These are phyloP conservation scores for Suillus fuscotomentosus DNA, from an alignment of 768 basidiomycete species.

Conservation along the genomic window DNA sequence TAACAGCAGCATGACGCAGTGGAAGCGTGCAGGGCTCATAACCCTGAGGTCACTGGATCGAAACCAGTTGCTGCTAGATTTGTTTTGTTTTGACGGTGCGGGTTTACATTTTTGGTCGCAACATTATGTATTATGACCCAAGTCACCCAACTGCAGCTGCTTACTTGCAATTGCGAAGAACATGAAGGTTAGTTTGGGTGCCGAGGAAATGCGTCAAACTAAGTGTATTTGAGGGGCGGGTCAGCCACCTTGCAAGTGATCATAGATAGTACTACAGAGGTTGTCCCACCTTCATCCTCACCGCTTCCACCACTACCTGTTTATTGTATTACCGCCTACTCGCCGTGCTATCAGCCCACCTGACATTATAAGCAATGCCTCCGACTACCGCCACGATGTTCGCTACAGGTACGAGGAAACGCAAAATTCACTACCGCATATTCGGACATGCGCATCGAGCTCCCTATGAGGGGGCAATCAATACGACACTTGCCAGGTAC, in stretches of 20 bases:
- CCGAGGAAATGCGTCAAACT: background rate
- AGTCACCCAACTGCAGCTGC: background rate
- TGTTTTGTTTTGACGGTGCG: background rate
- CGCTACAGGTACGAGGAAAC: background rate
- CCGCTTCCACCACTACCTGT: background rate
- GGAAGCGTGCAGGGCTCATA: constrained; percentile 60
- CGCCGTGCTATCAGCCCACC: background rate
- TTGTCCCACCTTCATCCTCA: background rate
- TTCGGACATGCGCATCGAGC: background rate
- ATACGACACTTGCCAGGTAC: background rate
- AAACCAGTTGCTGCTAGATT: constrained; percentile 58
- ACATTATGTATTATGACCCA: no score
- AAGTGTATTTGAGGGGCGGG: background rate
- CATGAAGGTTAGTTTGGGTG: background rate
- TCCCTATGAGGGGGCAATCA: background rate
- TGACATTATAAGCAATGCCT: background rate
- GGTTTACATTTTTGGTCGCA: no score
- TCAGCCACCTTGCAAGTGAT: background rate
- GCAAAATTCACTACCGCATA: background rate
- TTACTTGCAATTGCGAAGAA: background rate
- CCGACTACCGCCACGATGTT: background rate
- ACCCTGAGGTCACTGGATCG: constrained; percentile 67
- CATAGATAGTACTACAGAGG: background rate
- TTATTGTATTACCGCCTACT: background rate
- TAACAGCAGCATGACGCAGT: constrained; percentile 55